Evolutionary conservation across 352 stramenopile species (phyloP).

Genomic region (Lagenidium sp.): DNA sequence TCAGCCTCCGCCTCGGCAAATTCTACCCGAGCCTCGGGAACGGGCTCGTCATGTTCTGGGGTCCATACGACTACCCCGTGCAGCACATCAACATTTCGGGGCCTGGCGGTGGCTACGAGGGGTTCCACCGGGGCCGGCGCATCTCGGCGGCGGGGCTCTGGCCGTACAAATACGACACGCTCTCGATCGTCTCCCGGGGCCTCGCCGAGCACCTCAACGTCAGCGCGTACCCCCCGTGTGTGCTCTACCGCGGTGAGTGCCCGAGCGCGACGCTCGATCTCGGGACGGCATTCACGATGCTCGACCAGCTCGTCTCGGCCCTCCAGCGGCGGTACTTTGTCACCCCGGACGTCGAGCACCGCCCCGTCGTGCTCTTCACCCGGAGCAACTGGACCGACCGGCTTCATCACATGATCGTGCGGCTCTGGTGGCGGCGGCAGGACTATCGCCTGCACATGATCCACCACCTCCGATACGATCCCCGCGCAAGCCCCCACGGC

Average conservation of each 20-base stretch:
- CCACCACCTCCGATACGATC: no score
- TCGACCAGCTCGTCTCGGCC: slow-evolving; percentile 4
- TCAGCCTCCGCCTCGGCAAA: not conserved
- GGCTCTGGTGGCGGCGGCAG: not conserved
- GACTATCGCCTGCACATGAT: no score
- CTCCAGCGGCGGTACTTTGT: slow-evolving; percentile 1
- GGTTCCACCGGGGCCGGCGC: not conserved
- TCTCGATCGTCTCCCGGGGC: not conserved
- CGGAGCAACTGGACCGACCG: slow-evolving; percentile 10
- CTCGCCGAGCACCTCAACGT: slow-evolving; percentile 3
- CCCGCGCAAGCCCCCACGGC: no score
- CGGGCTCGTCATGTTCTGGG: not conserved
- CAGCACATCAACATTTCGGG: no score
- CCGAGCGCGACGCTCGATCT: not conserved
- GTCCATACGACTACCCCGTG: not conserved
- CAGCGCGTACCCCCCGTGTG: slow-evolving; percentile 5
- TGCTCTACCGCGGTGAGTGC: slow-evolving; percentile 6
- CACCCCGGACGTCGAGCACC: not conserved
- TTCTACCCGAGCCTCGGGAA: not conserved
- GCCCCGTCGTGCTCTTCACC: no score
- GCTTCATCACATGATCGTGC: slow-evolving; percentile 7
- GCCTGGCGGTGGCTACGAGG: no score
- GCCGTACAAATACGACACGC: slow-evolving; percentile 2
- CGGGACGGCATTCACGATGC: no score
- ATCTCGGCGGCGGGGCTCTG: not conserved